Evolutionary conservation across 2,329 filamentous ascomycete species (phyloP), one percentile per base, ranked within the genome.

Genomic region (Diaporthe sp.): DNA sequence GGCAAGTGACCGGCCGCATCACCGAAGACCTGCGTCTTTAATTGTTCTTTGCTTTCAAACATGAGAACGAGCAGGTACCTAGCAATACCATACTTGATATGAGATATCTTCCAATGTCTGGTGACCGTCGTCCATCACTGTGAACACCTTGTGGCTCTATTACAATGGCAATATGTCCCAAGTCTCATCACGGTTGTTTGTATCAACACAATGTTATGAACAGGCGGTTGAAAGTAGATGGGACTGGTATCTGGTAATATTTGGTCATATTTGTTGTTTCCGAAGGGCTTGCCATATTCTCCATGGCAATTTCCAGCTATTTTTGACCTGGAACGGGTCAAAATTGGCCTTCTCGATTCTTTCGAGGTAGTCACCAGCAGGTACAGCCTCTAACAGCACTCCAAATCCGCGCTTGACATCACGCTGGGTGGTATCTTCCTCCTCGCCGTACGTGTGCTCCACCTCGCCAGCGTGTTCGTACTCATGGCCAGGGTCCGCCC

Each of bases 391-490:
- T 85, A 98, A 89, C 65, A 98, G 88, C 0, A 97, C 92, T 0
- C 94, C 92, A 83, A 98, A 97, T 0, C 92, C 93, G 49, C 90
- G 89, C 67, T 93, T 80, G 44, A 91, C 79, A 77, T 88, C 84
- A 71, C 79, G 80, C 60, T 82, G 78, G 0, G 84, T 84, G 55
- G 84, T 84, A 61, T 84, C 86, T 42, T 83, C 79, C 17, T 82
- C 78, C 78, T 83, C 79, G 25, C 82, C 77, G 78, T 92, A 90
- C 3, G 87, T 81, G 79, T 92, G 90, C 51, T 94, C 94, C 70
- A 92, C 92, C 81, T 98, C 95, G 42, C 92, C 91, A 76, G 94
- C 90, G 81, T 98, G 94, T 84, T 98, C 96, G 82, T 96, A 98
- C 7, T 94, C 95, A 82, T 98, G 96, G 0, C 93, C 95, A 0